These are phyloP conservation scores for Tulasnella sp. DNA, from an alignment of 768 basidiomycete species.

Conservation along the genomic window DNA sequence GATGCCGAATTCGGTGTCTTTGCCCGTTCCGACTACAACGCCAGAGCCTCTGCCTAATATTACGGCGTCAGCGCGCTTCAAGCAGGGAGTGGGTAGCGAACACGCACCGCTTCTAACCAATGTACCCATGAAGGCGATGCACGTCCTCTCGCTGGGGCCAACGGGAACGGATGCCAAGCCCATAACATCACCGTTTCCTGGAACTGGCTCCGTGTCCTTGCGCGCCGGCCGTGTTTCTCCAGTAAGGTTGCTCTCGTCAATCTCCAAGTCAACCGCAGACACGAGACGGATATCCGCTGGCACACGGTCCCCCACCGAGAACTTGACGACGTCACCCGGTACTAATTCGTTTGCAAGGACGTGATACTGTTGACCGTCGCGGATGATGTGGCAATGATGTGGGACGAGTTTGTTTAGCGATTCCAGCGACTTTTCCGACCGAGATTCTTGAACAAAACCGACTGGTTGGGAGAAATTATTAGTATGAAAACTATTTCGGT, in stretches of 20 bases:
- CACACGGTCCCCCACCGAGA: constrained; percentile 86
- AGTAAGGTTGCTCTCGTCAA: constrained; percentile 92
- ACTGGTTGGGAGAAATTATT: constrained; percentile 38
- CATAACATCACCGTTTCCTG: constrained; percentile 30
- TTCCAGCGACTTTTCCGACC: constrained; percentile 90
- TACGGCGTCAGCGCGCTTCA: constrained; percentile 9
- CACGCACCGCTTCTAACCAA: constrained; percentile 74
- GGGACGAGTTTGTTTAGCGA: constrained; percentile 95
- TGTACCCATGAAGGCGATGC: constrained; percentile 94
- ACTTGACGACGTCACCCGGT: constrained; percentile 85
- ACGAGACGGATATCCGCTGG: constrained; percentile 87
- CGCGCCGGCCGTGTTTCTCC: constrained; percentile 79
- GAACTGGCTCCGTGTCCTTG: constrained; percentile 56
- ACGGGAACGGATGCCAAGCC: constrained; percentile 28
- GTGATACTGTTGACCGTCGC: constrained; percentile 65
- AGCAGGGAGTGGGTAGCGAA: not conserved
- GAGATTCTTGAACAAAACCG: constrained; percentile 90
- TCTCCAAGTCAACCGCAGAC: constrained; percentile 76
- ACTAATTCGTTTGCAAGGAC: constrained; percentile 96
- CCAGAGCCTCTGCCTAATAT: constrained; percentile 66
- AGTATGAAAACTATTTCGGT: not conserved
- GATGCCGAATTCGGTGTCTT: constrained; percentile 87
- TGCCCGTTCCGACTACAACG: constrained; percentile 77
- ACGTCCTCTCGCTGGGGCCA: constrained; percentile 74
- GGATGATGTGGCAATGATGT: constrained; percentile 87